phyloP scores from a whole-genome alignment of 2,329 filamentous ascomycete species.

The Venturia oleaginea region DNA sequence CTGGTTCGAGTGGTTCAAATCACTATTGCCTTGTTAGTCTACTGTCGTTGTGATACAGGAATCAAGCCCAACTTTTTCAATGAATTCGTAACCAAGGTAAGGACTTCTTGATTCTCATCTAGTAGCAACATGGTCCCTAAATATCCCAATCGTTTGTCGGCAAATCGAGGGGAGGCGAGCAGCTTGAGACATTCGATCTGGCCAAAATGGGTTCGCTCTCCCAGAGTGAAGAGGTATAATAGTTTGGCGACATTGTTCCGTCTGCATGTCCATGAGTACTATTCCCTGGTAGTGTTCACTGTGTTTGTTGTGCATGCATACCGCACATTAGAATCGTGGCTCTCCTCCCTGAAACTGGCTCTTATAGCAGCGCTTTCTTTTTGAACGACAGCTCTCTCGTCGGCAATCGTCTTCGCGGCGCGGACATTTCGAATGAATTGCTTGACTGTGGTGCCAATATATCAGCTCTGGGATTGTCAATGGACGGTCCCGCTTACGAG shows the following conservation, averaged over 20 bases:
- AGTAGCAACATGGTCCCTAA: slow-evolving; percentile 90
- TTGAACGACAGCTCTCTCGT: slow-evolving; percentile 95
- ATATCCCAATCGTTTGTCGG: slow-evolving; percentile 93
- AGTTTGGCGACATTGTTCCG: slow-evolving; percentile 99
- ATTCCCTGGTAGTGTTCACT: slow-evolving; percentile 10
- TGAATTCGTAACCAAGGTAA: slow-evolving; percentile 95
- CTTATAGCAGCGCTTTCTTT: slow-evolving; percentile 98
- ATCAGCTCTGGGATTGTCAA: slow-evolving; percentile 2
- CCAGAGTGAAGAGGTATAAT: slow-evolving; percentile 93
- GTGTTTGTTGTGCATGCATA: slow-evolving; percentile 35
- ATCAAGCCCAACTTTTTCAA: slow-evolving; percentile 68
- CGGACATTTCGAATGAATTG: slow-evolving; percentile 99
- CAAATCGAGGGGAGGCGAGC: slow-evolving; percentile 90
- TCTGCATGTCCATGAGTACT: slow-evolving; percentile 41
- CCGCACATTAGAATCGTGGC: slow-evolving; percentile 83
- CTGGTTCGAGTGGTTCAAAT: slow-evolving; percentile 93
- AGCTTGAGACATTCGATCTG: slow-evolving; percentile 99
- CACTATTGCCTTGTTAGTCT: slow-evolving; percentile 44
- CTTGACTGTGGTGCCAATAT: slow-evolving; percentile 58
- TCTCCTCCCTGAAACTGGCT: slow-evolving; percentile 96
- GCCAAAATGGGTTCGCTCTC: slow-evolving; percentile 95
- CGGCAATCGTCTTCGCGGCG: slow-evolving; percentile 96
- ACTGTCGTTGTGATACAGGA: not conserved
- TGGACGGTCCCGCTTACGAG: slow-evolving; percentile 15
- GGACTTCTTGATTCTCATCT: slow-evolving; percentile 96